Conservation (phyloP, 2,329 filamentous ascomycete species). For the Botrytis fragariae region DNA sequence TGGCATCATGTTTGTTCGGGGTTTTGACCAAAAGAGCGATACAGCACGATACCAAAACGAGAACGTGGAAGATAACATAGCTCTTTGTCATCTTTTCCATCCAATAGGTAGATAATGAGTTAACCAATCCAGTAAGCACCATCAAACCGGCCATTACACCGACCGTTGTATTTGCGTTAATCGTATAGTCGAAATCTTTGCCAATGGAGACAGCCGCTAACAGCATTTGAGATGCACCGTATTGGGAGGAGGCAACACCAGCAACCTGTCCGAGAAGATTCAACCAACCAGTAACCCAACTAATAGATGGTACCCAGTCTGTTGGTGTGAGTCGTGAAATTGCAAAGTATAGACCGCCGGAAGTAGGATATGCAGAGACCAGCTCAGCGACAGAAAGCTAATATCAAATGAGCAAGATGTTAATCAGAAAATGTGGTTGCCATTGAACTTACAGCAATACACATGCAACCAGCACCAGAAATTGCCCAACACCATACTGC, state of each 20-base stretch:
- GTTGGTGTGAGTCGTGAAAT: conserved; percentile 52
- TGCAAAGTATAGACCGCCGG: conserved; percentile 54
- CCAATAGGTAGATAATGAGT: conserved; percentile 56
- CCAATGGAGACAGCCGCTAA: conserved; percentile 54
- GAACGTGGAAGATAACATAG: conserved; percentile 57
- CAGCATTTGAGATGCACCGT: conserved; percentile 55
- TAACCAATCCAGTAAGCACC: conserved; percentile 51
- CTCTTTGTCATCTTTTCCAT: conserved; percentile 57
- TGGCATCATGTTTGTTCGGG: conserved; percentile 49
- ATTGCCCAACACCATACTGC: conserved; percentile 60
- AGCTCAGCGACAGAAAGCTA: conserved; percentile 41
- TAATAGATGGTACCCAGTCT: conserved; percentile 48
- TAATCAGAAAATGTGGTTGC: not conserved
- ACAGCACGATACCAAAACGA: conserved; percentile 50
- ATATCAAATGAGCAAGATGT: not conserved
- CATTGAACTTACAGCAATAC: conserved; percentile 43
- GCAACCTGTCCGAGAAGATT: conserved; percentile 50
- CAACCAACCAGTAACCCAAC: conserved; percentile 49
- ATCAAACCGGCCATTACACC: conserved; percentile 56
- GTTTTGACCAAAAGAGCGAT: conserved; percentile 51
- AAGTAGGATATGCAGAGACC: conserved; percentile 47
- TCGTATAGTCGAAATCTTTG: conserved; percentile 47
- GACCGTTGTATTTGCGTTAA: conserved; percentile 48
- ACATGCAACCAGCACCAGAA: conserved; percentile 55
- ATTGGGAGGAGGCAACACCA: conserved; percentile 56